Base-by-base conservation (phyloP, 2,329 filamentous ascomycete genomes). In the Ilyonectria sp. region DNA sequence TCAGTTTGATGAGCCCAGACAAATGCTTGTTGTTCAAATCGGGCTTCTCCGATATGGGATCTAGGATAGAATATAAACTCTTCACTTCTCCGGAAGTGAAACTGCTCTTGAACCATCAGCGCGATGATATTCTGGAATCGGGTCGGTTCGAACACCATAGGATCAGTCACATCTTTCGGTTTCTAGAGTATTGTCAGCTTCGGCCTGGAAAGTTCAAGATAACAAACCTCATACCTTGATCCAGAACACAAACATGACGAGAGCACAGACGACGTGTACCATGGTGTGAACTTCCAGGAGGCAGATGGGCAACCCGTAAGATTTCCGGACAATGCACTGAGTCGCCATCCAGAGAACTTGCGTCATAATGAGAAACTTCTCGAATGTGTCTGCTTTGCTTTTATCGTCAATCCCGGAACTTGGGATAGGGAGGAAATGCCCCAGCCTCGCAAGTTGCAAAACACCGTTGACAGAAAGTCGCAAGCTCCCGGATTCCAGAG, bases 331-430 rank as follows among this genome's bases (percentile, higher is more conserved):
- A 8, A 82, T 70, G 52, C 74, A 77, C 63, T 84, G 79, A 0
- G 80, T 49, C 0, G 78, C 54, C 72, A 84, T 82, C 81, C 82
- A 84, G 4, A 65, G n/a, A 0, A 80, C 79, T 61, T 85, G 82
- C 3, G 80, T 59, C 23, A 79, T 71, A 1, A 82, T 79, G 2
- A 85, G 54, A 0, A 68, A 46, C 66, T 82, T 83, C 7, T 81
- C 74, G 7, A 82, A 62, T 0, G 63, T 67, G 29, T 82, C 75
- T 2, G 76, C 77, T 61, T 84, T 84, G 69, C 79, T 83, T 29
- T 79, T 79, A 46, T 83, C 80, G 50, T 71, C 59, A 5, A 83
- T 79, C 11, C 76, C 50, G 1, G 63, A 59, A 11, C 63, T 35
- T 0, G 60, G 49, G 15, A 73, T 46, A 0, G 29, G 37, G 2